Percentiles rank a stretch among this genome's conserved stretches.
These are phyloP conservation scores for Hypoxylon subgilvum DNA, from an alignment of 495 filamentous ascomycete genomes.

Conservation along the genomic window DNA sequence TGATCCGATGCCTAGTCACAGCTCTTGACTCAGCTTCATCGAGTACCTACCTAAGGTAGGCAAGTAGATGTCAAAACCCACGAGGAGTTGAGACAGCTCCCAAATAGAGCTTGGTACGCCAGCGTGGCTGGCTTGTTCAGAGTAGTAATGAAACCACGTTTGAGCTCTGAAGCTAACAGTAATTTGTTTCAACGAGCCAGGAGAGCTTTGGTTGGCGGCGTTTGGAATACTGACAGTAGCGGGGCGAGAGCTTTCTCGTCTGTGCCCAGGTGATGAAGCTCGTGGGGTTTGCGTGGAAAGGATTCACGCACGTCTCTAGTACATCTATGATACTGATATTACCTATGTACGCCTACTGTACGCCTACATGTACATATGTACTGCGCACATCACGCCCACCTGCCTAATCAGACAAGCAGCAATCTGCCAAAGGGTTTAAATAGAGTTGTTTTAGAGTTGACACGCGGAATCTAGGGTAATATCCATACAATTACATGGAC, in stretches of 20 bases:
- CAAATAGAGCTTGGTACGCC: slow-evolving; percentile 25
- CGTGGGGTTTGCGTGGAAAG: too few species aligned
- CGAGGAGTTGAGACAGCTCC: slow-evolving; percentile 26
- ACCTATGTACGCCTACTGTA: too few species aligned
- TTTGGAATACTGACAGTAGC: too few species aligned
- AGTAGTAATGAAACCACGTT: slow-evolving; percentile 19
- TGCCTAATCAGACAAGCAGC: slow-evolving; percentile 26
- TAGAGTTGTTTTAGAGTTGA: slow-evolving; percentile 38
- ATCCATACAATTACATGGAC: too few species aligned
- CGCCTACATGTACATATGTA: slow-evolving; percentile 7
- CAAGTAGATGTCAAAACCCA: slow-evolving; percentile 3
- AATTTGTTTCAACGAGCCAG: slow-evolving; percentile 12
- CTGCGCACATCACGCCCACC: too few species aligned
- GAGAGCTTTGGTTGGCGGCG: slow-evolving; percentile 12
- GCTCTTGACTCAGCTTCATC: slow-evolving; percentile 21
- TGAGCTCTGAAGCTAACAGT: slow-evolving; percentile 6
- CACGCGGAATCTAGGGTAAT: too few species aligned
- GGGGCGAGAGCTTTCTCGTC: too few species aligned
- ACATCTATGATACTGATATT: too few species aligned
- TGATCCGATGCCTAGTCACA: neutral
- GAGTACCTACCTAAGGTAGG: too few species aligned
- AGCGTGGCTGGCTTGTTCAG: neutral
- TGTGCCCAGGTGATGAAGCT: too few species aligned
- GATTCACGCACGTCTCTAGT: slow-evolving; percentile 32
- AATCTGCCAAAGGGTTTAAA: slow-evolving; percentile 21